Percentiles rank a stretch among this genome's conserved stretches.
phyloP scores from a whole-genome alignment of 225 moss, liverwort and hornwort genomes.

The Bryum argenteum region DNA sequence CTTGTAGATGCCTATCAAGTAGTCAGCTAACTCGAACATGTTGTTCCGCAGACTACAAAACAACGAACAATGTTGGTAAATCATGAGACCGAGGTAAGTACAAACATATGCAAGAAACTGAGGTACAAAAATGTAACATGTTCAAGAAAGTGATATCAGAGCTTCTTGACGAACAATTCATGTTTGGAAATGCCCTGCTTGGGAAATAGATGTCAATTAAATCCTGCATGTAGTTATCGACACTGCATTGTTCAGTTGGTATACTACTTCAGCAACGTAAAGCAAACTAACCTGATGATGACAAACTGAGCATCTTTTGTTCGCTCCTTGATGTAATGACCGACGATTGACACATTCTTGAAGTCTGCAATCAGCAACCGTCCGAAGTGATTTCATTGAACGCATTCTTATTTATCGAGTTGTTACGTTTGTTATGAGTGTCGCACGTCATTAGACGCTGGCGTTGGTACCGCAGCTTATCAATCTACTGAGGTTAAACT shows the following conservation, averaged over 20 bases:
- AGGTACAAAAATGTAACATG: background rate
- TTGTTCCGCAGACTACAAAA: conserved; percentile 82
- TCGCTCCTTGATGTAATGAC: conserved; percentile 98
- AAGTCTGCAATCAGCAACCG: conserved; percentile 70
- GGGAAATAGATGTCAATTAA: background rate
- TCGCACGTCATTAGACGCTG: background rate
- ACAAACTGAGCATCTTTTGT: conserved; percentile 98
- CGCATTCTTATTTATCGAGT: too few relatives aligned
- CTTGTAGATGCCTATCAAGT: conserved; percentile 95
- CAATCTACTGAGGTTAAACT: conserved; percentile 17
- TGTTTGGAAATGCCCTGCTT: background rate
- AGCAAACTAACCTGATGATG: conserved; percentile 79
- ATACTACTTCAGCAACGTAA: background rate
- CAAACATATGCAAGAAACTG: conserved; percentile 4
- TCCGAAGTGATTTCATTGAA: conserved; percentile 5
- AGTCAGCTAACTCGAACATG: conserved; percentile 98
- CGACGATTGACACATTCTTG: conserved; percentile 98
- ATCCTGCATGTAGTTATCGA: background rate
- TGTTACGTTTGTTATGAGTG: too few relatives aligned
- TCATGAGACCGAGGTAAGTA: background rate
- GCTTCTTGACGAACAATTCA: background rate
- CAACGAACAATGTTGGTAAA: conserved; percentile 11
- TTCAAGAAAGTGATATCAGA: background rate
- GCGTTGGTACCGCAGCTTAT: background rate
- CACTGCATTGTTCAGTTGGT: conserved; percentile 11